These are phyloP conservation scores for Aethionema arabicum DNA, from an alignment of 345 rosid species.

Conservation along the genomic window DNA sequence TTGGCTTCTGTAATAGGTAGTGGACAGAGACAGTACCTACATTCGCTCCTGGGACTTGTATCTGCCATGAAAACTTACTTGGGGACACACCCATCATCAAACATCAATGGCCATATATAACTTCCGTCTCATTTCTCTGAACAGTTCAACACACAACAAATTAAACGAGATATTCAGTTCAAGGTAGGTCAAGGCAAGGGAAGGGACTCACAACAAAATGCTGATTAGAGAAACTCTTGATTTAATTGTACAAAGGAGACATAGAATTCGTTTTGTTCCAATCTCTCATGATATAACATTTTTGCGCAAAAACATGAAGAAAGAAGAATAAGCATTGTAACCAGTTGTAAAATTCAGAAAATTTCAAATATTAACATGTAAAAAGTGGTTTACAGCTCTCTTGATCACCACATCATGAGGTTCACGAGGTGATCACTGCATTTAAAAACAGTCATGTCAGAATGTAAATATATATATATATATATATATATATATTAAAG, in stretches of 20 bases:
- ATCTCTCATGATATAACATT: background rate
- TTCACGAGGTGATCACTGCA: slow-evolving; percentile 95
- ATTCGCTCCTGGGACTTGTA: slow-evolving; percentile 81
- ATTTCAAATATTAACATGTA: slow-evolving; percentile 54
- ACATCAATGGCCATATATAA: slow-evolving; percentile 73
- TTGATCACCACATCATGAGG: slow-evolving; percentile 58
- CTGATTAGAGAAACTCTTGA: background rate
- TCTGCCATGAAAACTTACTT: slow-evolving; percentile 76
- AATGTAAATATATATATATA: too few relatives aligned
- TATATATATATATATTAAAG: background rate
- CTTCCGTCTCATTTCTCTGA: slow-evolving; percentile 53
- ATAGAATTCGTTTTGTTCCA: background rate
- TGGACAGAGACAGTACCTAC: slow-evolving; percentile 62
- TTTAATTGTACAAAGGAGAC: too few relatives aligned
- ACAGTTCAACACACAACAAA: slow-evolving; percentile 21
- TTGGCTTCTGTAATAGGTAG: slow-evolving; percentile 26
- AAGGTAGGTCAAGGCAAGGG: slow-evolving; percentile 13
- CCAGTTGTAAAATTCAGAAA: background rate
- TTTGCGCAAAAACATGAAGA: background rate
- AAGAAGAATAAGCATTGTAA: slow-evolving; percentile 1
- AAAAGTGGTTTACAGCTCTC: slow-evolving; percentile 90
- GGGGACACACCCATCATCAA: slow-evolving; percentile 76
- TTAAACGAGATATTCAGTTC: background rate
- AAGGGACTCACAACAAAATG: slow-evolving; percentile 6
- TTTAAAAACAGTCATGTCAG: background rate